Percentiles rank a stretch among this genome's conserved stretches.
These are phyloP conservation scores for Backusella tuberculispora DNA, from an alignment of 192 early-diverging fungal species.

Conservation along the genomic window DNA sequence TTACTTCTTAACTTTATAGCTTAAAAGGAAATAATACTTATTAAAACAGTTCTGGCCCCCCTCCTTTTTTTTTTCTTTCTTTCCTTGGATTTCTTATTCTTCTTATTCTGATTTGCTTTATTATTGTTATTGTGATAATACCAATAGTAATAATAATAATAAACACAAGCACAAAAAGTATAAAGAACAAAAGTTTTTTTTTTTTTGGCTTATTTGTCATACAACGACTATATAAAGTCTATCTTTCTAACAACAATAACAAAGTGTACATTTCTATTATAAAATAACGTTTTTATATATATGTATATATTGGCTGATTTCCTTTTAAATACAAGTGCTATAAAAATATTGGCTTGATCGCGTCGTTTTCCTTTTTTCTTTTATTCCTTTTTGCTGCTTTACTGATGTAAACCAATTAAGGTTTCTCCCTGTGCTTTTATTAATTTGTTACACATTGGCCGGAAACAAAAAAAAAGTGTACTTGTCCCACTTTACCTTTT, in stretches of 20 bases:
- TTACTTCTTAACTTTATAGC: background rate
- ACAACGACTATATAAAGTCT: conserved; percentile 8
- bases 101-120: background rate
- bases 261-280: background rate
- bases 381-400: background rate
- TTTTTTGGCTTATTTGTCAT: conserved; percentile 15
- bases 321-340: background rate
- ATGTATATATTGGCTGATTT: background rate
- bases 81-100: background rate
- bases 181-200: background rate
- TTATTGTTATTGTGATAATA: background rate
- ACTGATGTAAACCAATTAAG: background rate
- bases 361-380: background rate
- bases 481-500: background rate
- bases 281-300: background rate
- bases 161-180: conserved; percentile 5
- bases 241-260: background rate
- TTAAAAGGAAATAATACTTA: background rate
- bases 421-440: conserved; percentile 3
- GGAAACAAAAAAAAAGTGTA: conserved; percentile 6
- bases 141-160: background rate
- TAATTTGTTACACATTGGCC: background rate
- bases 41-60: background rate
- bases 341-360: background rate
- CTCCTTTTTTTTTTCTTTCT: background rate